phyloP scores from a whole-genome alignment of 2,329 filamentous ascomycete genomes.

The Neonectria neomacrospora region DNA sequence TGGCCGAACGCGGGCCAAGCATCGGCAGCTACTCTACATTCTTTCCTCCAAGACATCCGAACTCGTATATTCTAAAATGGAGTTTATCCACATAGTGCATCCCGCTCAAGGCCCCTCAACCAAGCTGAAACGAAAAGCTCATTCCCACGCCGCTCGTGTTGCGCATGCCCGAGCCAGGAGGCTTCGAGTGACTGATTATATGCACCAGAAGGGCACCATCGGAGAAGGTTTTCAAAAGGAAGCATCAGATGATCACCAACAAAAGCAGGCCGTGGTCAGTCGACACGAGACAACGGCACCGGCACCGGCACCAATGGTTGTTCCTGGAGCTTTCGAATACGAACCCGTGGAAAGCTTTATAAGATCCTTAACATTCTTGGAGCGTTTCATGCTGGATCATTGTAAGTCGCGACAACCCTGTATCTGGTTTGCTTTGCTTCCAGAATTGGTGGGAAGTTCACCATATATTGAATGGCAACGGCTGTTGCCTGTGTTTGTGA shows the following conservation, averaged over 20 bases:
- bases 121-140: conserved; percentile 21
- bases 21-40: not conserved
- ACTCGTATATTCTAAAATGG: not conserved
- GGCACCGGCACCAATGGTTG: not conserved
- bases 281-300: not conserved
- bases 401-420: conserved; percentile 14
- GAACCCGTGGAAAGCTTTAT: conserved; percentile 30
- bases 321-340: conserved; percentile 23
- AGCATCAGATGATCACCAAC: not conserved
- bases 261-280: not conserved
- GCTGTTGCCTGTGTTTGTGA: not conserved
- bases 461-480: too few relatives aligned
- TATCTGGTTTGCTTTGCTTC: not conserved
- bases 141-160: conserved; percentile 29
- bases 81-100: conserved; percentile 27
- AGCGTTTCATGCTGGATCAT: conserved; percentile 28
- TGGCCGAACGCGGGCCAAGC: too few relatives aligned
- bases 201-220: not conserved
- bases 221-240: not conserved
- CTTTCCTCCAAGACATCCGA: not conserved
- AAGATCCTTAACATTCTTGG: conserved; percentile 10
- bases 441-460: not conserved
- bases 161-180: conserved; percentile 25
- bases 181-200: conserved; percentile 4
- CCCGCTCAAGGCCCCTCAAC: conserved; percentile 7